Base-by-base conservation (phyloP, 2,329 filamentous ascomycete genomes). In the Phaeoacremonium minimum region DNA sequence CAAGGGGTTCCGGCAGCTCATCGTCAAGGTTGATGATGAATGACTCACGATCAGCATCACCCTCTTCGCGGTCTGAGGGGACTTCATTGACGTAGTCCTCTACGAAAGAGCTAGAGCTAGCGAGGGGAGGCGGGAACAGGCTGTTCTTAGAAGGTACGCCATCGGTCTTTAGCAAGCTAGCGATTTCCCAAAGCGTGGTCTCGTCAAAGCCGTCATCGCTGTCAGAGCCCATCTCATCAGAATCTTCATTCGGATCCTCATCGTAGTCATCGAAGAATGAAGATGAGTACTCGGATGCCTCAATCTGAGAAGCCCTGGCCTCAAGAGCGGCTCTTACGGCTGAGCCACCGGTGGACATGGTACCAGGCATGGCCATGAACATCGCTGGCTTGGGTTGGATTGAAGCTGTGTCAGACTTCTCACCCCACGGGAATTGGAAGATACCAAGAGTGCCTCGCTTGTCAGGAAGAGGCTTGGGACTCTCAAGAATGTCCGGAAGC, bases 341-440 rank as follows among this genome's bases (percentile, higher is more conserved):
- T 4, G 53, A 50, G 14, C 57, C 60, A 4, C 66, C 65, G 7
- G 63, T 60, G 4, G 65, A 59, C 69, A 73, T 72, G 14, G 70
- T 73, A 3, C 71, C 71, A 6, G 72, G 64, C 65, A 77, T 73
- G 15, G 67, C 61, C 57, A 63, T 66, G 36, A 61, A 59, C 45
- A 56, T 57, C 42, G 42, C 54, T 20, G 55, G 58, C 7, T 55
- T 56, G 37, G 57, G 54, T 44, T 63, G 64, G 37, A 70, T 53
- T 18, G 57, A 71, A 8, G 71, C 70, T 36, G 66, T 67, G 53
- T 81, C 77, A 15, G 77, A 82, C 47, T 60, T 72, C 57, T 82
- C 77, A 12, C 79, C 79, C 75, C 77, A 82, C 3, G 79, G 76
- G 45, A 82, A 82, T 47, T 80, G 75, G 60, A 80, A 83, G 47